Evolutionary conservation across 1,284 basidiomycete species (phyloP), one percentile per base, ranked within the genome.

Genomic region (Clitocybe nebularis): DNA sequence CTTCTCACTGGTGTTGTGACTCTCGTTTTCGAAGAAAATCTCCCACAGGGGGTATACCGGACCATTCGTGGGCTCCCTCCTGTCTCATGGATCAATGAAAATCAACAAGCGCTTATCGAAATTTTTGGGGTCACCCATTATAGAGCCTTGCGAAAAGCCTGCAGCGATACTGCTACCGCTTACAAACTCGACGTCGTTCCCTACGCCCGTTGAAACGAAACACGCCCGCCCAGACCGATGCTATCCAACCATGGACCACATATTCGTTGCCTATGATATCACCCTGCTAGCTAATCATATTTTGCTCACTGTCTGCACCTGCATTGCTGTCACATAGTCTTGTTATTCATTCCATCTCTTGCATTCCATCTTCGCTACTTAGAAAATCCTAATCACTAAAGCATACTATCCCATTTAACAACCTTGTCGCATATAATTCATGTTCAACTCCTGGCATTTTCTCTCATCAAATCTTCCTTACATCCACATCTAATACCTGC

Each of bases 1-100:
- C 77, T 89, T 32, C 75, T 89, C 54, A 89, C 87, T 34, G 87
- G 87, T 50, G 68, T 89, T 52, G 75, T 89, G 57, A 84, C 84
- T 39, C 69, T 89, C 47, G 75, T 81, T 49, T 81, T 82, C 56
- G 84, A 88, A 55, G 85, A 89, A 57, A 69, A 75, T 47, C 67
- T 82, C 9, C 74, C 78, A 9, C 68, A 82, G 58, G 83, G 80
- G 24, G 56, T 75, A 9, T 79, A 83, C 61, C 75, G 77, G 49
- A 89, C 87, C 36, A 84, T 78, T 46, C 84, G 86, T 46, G 86
- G 80, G 13, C 63, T 89, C n/a, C 86, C 87, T 14, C 77, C 84
- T 4, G 71, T 74, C 17, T 72, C 83, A 26, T 89, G 86, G 86
- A 71, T 89, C 46, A 77, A 74, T 44, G 74, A 74, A 22, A 78